A percentile compares a stretch with the other conserved stretches of the same genome.
These are phyloP conservation scores for Ramaria sp. DNA, from an alignment of 768 basidiomycete genomes.

Conservation along the genomic window DNA sequence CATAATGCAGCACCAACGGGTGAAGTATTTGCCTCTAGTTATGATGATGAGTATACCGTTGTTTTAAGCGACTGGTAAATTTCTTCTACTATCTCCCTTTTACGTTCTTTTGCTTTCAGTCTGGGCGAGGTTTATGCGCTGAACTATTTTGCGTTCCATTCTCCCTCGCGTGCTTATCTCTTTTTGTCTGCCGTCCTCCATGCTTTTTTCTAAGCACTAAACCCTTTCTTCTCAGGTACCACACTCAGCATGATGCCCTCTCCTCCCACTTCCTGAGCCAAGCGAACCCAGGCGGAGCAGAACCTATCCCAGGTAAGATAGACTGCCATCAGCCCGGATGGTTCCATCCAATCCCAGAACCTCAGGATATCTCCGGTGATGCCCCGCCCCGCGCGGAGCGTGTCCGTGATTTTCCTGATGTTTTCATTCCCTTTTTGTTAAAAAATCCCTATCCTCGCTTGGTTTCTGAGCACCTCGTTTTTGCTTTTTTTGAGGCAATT, in stretches of 20 bases:
- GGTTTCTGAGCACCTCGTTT: too few species aligned
- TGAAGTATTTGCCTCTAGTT: conserved; percentile 20
- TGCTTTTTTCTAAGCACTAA: neutral
- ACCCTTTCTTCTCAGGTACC: conserved; percentile 35
- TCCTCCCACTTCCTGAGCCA: conserved; percentile 56
- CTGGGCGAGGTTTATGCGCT: too few species aligned
- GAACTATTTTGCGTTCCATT: too few species aligned
- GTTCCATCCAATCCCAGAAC: too few species aligned
- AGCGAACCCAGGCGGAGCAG: conserved; percentile 72
- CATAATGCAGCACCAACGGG: conserved; percentile 23
- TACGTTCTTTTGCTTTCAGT: neutral
- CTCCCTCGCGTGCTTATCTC: neutral
- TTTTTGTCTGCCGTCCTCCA: too few species aligned
- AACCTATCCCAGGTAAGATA: conserved; percentile 71
- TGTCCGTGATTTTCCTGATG: too few species aligned
- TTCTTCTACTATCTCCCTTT: neutral
- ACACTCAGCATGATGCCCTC: conserved; percentile 55
- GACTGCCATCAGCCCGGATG: too few species aligned
- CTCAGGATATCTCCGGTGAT: too few species aligned
- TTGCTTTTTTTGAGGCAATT: too few species aligned
- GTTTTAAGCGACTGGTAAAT: conserved; percentile 70
- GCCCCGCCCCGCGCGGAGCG: too few species aligned
- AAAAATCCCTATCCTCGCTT: too few species aligned
- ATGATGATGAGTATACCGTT: conserved; percentile 88
- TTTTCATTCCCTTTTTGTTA: too few species aligned